A percentile compares a stretch with the other conserved stretches of the same genome.
Evolutionary conservation across 164 flowering plant species (phyloP).

Genomic region (Aristolochia contorta): DNA sequence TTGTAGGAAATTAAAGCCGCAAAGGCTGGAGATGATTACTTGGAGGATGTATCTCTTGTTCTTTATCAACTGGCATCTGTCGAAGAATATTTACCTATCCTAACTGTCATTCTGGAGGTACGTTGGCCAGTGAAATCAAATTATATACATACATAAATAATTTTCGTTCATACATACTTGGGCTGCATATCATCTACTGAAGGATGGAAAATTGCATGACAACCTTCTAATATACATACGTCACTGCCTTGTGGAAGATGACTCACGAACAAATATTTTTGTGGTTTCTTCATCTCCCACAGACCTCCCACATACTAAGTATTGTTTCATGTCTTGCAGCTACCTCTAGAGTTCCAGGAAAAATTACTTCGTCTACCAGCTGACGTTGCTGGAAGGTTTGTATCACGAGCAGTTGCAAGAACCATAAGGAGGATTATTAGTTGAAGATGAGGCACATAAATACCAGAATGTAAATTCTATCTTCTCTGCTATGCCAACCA

Average conservation of each 20-base stretch:
- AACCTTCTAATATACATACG: no score
- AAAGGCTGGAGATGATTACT: constrained; percentile 10
- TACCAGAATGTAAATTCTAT: no score
- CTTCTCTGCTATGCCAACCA: no score
- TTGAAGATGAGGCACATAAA: constrained; percentile 9
- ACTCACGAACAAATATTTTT: neutral
- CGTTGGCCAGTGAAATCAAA: constrained; percentile 1
- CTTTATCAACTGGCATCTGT: constrained; percentile 36
- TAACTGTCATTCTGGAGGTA: constrained; percentile 68
- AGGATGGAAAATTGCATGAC: no score
- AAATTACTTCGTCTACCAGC: constrained; percentile 56
- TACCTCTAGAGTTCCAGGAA: constrained; percentile 62
- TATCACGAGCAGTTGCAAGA: constrained; percentile 71
- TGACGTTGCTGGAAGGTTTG: constrained; percentile 55
- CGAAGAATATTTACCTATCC: constrained; percentile 50
- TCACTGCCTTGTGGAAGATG: no score
- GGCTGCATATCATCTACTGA: neutral
- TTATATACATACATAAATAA: neutral
- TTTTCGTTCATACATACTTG: neutral
- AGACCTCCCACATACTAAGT: neutral
- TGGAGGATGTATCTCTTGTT: constrained; percentile 27
- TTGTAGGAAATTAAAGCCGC: constrained; percentile 26
- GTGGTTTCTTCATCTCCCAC: neutral
- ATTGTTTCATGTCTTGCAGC: constrained; percentile 31
- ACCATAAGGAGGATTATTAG: constrained; percentile 48